These are phyloP conservation scores for Cladophialophora yegresii DNA, from an alignment of 2,329 filamentous ascomycete species.

Conservation along the genomic window DNA sequence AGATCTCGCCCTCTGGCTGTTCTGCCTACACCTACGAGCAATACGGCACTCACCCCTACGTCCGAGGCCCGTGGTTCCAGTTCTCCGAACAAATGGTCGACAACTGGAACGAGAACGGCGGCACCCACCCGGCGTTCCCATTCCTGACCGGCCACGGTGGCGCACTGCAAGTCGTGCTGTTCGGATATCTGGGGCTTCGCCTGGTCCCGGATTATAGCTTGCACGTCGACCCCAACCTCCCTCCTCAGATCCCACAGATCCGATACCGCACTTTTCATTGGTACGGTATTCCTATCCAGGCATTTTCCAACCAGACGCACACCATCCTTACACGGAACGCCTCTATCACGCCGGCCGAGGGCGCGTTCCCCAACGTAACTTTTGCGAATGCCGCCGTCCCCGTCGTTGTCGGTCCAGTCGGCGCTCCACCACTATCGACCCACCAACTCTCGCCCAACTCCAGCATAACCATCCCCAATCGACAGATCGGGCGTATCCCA, in stretches of 20 bases:
- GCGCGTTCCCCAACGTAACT: slow-evolving; percentile 56
- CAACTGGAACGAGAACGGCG: slow-evolving; percentile 61
- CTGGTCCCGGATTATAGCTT: slow-evolving; percentile 59
- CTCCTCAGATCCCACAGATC: slow-evolving; percentile 64
- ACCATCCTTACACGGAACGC: slow-evolving; percentile 61
- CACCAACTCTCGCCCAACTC: slow-evolving; percentile 54
- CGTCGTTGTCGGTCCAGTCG: slow-evolving; percentile 55
- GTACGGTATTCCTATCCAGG: slow-evolving; percentile 64
- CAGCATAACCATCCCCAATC: slow-evolving; percentile 60
- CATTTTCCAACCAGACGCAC: slow-evolving; percentile 64
- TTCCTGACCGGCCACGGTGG: slow-evolving; percentile 72
- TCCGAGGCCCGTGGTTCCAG: slow-evolving; percentile 68
- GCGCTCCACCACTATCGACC: slow-evolving; percentile 44
- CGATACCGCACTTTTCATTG: slow-evolving; percentile 67
- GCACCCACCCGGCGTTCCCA: slow-evolving; percentile 68
- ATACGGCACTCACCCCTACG: slow-evolving; percentile 64
- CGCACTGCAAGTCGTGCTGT: slow-evolving; percentile 66
- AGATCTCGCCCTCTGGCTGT: slow-evolving; percentile 66
- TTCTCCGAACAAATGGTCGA: slow-evolving; percentile 70
- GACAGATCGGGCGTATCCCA: slow-evolving; percentile 56
- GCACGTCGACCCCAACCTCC: slow-evolving; percentile 64
- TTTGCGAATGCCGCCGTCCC: slow-evolving; percentile 60
- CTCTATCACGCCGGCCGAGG: slow-evolving; percentile 42
- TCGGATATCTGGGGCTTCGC: slow-evolving; percentile 67
- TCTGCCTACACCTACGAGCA: slow-evolving; percentile 68